Conservation (phyloP, 116 monocot genomes). For the Zostera marina region DNA sequence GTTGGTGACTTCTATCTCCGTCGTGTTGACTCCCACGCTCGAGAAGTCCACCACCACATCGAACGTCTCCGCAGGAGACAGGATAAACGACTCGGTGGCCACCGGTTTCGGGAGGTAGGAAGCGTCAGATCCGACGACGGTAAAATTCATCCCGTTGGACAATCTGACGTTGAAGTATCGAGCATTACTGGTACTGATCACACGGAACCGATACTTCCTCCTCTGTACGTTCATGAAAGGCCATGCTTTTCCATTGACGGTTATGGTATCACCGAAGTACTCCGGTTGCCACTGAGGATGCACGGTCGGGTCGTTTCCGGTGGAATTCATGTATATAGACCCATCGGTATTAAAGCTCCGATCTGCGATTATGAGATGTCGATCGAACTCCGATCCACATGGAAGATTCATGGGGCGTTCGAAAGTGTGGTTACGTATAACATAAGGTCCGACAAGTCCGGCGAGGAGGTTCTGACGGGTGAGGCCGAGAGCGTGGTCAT, state of each 20-base stretch:
- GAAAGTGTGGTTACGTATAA: conserved; percentile 19
- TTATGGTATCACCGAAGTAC: conserved; percentile 64
- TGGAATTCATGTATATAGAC: conserved; percentile 68
- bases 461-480: conserved; percentile 74
- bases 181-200: conserved; percentile 83
- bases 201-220: conserved; percentile 61
- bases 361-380: conserved; percentile 24
- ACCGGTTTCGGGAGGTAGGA: conserved; percentile 35
- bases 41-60: conserved; percentile 78
- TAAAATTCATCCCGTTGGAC: conserved; percentile 30
- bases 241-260: conserved; percentile 92
- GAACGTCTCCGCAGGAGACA: conserved; percentile 65
- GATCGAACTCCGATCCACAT: conserved; percentile 29
- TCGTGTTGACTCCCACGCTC: not conserved
- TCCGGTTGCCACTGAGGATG: conserved; percentile 97
- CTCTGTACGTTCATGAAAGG: conserved; percentile 25
- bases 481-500: conserved; percentile 87
- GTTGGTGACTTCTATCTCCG: conserved; percentile 21
- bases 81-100: conserved; percentile 18
- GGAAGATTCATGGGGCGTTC: conserved; percentile 39
- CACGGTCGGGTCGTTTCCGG: conserved; percentile 54
- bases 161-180: conserved; percentile 43
- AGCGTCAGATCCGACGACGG: conserved; percentile 43
- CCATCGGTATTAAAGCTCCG: conserved; percentile 55
- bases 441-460: conserved; percentile 68